Evolutionary conservation across 257 asterid species (phyloP).

Genomic region (Scutellaria minor): DNA sequence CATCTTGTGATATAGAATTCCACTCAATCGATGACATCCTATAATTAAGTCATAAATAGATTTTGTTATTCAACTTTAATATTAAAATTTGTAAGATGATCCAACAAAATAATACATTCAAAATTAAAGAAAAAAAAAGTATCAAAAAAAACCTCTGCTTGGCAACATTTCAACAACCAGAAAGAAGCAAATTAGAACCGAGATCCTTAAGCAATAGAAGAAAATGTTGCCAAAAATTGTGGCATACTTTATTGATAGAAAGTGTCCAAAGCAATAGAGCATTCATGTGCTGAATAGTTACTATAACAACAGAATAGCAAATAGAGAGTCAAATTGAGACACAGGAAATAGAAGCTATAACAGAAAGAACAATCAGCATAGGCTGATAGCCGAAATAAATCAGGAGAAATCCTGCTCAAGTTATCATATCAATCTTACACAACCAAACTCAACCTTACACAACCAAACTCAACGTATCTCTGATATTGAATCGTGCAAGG

Average conservation of each 20-base stretch:
- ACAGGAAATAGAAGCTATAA: slow-evolving; percentile 19
- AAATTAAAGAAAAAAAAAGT: not conserved
- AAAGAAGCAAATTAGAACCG: no score
- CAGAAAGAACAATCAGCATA: not conserved
- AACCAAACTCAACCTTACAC: no score
- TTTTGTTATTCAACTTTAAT: no score
- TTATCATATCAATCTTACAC: not conserved
- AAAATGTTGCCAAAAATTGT: not conserved
- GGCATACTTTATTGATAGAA: slow-evolving; percentile 28
- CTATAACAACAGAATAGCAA: not conserved
- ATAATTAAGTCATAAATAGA: no score
- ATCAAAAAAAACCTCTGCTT: not conserved
- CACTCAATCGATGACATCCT: no score
- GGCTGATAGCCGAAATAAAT: not conserved
- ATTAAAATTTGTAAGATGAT: no score
- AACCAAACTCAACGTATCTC: no score
- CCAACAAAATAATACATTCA: no score
- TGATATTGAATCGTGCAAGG: not conserved
- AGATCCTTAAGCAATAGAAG: not conserved
- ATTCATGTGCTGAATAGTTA: slow-evolving; percentile 9
- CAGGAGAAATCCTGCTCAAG: not conserved
- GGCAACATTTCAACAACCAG: not conserved
- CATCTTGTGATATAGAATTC: no score
- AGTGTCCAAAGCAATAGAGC: not conserved
- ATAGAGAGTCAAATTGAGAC: not conserved